Evolutionary conservation across 129 eudicot species (phyloP), one percentile per base, ranked within the genome.

Genomic region (Centella asiatica): DNA sequence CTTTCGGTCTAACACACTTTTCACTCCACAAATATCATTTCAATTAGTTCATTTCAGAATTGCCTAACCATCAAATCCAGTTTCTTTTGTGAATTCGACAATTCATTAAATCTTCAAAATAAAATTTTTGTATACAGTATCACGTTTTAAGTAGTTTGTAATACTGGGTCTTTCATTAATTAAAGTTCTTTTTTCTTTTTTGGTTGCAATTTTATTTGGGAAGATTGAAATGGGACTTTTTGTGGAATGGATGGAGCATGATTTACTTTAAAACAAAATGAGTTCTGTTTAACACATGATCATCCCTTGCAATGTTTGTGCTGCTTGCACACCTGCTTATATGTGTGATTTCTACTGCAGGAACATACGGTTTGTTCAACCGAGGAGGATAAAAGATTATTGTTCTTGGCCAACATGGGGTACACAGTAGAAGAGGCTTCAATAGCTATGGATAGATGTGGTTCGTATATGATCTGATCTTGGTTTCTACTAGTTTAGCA

Each of bases 361-460:
- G 85, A 73, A 34, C 58, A 26, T 31, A 46, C 62, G 40, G 67
- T 61, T 47, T 72, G 82, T n/a, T 45, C 70, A 26, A 78, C 90
- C 34, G 71, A 57, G 52, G 73, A 69, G 66, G 82, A 84, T 62
- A 60, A 75, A 52, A 76, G 53, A 37, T 33, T 82, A 62, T 64
- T 59, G 62, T 51, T 79, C 48, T 78, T 89, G 65, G 71, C 60
- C 31, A 77, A 80, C 23, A 89, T 89, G 97, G 90, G 90, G 46
- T 89, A 82, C 65, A 53, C 84, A 0, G 44, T 61, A 32, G 86
- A 85, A 58, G 97, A 85, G 78, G 80, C 87, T 56, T 71, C 80
- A 49, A 72, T 83, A 69, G 97, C 97, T 52, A 67, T 89, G 57
- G 86, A 80, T 59, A 85, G 97, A 89, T 89, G 95, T 78, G 97